These are phyloP conservation scores for Lanmaoa pseudosensibilis DNA, from an alignment of 768 basidiomycete species.

Conservation along the genomic window DNA sequence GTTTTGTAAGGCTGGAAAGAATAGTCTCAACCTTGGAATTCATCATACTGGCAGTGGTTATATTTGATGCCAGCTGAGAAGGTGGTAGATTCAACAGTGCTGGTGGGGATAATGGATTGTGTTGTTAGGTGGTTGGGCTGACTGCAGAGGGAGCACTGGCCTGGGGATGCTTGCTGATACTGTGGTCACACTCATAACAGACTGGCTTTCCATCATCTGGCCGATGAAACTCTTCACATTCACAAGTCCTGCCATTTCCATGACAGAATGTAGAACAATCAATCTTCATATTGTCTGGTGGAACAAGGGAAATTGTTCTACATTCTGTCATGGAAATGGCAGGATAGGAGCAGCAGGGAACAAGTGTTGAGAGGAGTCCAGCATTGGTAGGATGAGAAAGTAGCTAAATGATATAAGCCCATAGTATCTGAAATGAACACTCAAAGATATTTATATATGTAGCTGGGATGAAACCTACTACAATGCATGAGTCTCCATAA, in stretches of 20 bases:
- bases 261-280: neutral
- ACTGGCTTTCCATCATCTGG: neutral
- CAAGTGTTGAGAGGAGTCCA: too few species aligned
- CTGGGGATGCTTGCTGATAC: neutral
- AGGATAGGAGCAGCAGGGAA: too few species aligned
- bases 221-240: neutral
- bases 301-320: too few species aligned
- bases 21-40: neutral
- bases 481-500: too few species aligned
- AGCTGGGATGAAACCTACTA: too few species aligned
- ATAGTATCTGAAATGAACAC: neutral
- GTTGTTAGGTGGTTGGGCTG: neutral
- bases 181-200: neutral
- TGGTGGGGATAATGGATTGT: neutral
- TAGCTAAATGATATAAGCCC: too few species aligned
- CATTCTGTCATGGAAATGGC: too few species aligned
- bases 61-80: neutral
- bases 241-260: neutral
- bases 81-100: neutral
- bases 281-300: neutral
- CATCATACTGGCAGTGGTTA: neutral
- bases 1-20: neutral
- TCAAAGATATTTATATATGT: too few species aligned
- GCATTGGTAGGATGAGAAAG: too few species aligned
- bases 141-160: neutral